Evolutionary conservation across 768 basidiomycete genomes (phyloP).

Genomic region (Lactarius sanguifluus): DNA sequence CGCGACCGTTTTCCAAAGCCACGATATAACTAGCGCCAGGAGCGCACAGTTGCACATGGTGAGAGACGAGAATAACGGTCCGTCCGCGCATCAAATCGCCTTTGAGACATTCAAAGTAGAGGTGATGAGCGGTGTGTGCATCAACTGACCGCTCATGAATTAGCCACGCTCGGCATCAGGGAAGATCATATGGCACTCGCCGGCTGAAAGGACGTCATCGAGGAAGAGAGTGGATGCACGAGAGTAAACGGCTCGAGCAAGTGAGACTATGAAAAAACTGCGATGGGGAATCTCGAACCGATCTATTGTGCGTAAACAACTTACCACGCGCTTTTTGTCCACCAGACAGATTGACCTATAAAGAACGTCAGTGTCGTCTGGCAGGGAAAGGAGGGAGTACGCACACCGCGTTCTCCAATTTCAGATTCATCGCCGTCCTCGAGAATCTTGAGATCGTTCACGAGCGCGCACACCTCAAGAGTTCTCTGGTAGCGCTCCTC

Average conservation of each 20-base stretch:
- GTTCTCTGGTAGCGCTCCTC: conserved; percentile 75
- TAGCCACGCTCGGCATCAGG: background rate
- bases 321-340: conserved; percentile 57
- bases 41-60: conserved; percentile 87
- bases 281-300: conserved; percentile 5
- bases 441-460: conserved; percentile 74
- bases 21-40: conserved; percentile 81
- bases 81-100: conserved; percentile 77
- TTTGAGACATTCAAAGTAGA: conserved; percentile 74
- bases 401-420: conserved; percentile 82
- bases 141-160: conserved; percentile 53
- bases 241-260: conserved; percentile 88
- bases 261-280: conserved; percentile 46
- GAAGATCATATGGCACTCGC: conserved; percentile 30
- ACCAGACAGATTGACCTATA: conserved; percentile 48
- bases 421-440: conserved; percentile 89
- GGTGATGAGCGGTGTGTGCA: conserved; percentile 79
- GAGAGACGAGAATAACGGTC: conserved; percentile 88
- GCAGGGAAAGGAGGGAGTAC: background rate
- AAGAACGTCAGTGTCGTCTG: background rate
- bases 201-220: conserved; percentile 72
- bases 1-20: conserved; percentile 75
- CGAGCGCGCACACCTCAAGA: conserved; percentile 72
- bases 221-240: conserved; percentile 78
- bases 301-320: conserved; percentile 1